Percentiles rank a stretch among this genome's conserved stretches.
These are phyloP conservation scores for Candida sanyiensis DNA, from an alignment of 805 yeast genomes.

Conservation along the genomic window DNA sequence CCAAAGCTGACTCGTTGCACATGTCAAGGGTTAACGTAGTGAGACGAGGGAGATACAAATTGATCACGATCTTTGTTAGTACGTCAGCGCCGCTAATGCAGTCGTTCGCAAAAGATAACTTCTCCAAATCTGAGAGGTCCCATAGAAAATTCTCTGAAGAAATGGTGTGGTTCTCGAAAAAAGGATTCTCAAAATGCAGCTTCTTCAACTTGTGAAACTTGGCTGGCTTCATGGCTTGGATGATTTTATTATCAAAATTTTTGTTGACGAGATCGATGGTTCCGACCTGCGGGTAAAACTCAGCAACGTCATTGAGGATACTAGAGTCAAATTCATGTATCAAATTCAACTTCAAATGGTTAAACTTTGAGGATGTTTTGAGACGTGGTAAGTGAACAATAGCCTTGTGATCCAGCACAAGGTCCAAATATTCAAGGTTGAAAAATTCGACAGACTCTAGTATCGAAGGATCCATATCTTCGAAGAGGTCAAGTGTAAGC, in stretches of 20 bases:
- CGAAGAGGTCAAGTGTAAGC: neutral
- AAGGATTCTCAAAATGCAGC: neutral
- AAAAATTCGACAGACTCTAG: neutral
- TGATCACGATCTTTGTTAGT: neutral
- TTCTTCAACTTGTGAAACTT: neutral
- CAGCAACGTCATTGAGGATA: neutral
- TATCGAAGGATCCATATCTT: neutral
- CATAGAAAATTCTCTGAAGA: neutral
- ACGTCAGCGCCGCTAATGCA: neutral
- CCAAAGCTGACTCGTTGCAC: neutral
- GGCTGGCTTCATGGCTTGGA: neutral
- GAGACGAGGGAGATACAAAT: neutral
- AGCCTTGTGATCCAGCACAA: neutral
- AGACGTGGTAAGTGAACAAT: neutral
- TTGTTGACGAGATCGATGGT: neutral
- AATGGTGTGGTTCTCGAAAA: neutral
- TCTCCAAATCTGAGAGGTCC: neutral
- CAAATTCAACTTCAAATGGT: neutral
- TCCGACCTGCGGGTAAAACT: neutral
- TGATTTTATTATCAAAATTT: neutral
- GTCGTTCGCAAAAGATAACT: neutral
- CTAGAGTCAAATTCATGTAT: neutral
- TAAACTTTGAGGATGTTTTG: neutral
- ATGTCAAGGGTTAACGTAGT: neutral
- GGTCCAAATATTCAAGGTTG: neutral